Conservation (phyloP, 805 yeast species). For the Yamadazyma nakazawae region DNA sequence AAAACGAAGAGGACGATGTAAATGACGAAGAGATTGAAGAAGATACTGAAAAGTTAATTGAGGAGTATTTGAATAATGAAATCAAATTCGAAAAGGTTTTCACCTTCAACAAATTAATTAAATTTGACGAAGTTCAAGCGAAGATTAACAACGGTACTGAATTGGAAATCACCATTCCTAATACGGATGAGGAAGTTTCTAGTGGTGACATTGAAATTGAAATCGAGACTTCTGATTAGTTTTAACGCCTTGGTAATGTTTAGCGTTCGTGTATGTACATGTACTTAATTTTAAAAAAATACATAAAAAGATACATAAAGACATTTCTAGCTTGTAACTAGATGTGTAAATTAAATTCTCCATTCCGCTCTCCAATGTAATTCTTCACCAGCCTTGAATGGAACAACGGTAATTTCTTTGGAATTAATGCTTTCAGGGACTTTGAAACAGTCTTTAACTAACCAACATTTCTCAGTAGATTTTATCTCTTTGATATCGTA, state of each 20-base stretch:
- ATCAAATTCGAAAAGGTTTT: conserved; percentile 42
- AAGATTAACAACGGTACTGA: conserved; percentile 36
- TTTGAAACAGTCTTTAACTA: conserved; percentile 50
- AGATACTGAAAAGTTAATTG: conserved; percentile 36
- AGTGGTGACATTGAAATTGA: conserved; percentile 20
- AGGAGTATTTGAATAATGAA: conserved; percentile 35
- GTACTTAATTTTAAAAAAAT: conserved; percentile 1
- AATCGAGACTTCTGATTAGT: conserved; percentile 15
- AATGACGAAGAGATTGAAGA: conserved; percentile 39
- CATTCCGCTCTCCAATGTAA: conserved; percentile 75
- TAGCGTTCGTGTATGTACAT: conserved; percentile 3
- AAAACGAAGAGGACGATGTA: conserved; percentile 14
- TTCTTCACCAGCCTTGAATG: conserved; percentile 79
- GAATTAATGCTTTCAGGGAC: conserved; percentile 60
- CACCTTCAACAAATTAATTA: conserved; percentile 38
- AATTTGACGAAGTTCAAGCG: conserved; percentile 37
- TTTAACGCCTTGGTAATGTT: neutral
- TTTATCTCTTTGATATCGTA: conserved; percentile 53
- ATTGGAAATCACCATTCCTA: conserved; percentile 41
- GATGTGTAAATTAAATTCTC: conserved; percentile 32
- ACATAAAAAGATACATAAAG: too few species aligned
- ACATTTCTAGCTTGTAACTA: neutral
- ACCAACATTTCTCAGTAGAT: conserved; percentile 41
- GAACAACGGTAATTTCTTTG: conserved; percentile 55
- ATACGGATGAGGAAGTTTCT: conserved; percentile 24